Evolutionary conservation across 306 rosid species (phyloP).

Genomic region (barrel medic (Medicago truncatula)): DNA sequence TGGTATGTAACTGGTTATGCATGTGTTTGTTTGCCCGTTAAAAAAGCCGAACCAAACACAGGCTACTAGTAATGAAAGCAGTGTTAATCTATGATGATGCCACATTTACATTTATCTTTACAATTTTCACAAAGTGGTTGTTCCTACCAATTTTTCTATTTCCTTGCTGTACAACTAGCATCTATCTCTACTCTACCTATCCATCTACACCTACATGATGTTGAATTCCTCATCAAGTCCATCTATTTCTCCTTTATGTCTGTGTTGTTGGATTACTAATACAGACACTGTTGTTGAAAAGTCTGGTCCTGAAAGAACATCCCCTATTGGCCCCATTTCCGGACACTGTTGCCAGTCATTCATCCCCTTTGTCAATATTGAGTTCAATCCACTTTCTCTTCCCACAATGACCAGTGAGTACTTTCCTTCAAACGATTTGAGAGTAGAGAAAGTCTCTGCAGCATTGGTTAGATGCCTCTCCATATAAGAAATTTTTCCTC

Average conservation of each 20-base stretch:
- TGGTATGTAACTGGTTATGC: neutral
- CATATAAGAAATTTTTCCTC: conserved; percentile 59
- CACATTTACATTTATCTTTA: conserved; percentile 47
- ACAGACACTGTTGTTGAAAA: conserved; percentile 68
- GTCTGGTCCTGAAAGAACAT: conserved; percentile 89
- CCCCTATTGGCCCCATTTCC: conserved; percentile 93
- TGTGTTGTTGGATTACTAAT: conserved; percentile 80
- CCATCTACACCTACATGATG: conserved; percentile 58
- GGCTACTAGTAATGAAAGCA: neutral
- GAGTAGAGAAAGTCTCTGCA: conserved; percentile 71
- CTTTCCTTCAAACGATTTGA: conserved; percentile 77
- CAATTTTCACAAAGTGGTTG: conserved; percentile 48
- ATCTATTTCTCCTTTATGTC: conserved; percentile 75
- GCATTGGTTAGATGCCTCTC: conserved; percentile 87
- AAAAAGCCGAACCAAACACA: neutral
- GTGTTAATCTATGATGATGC: neutral
- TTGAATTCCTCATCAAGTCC: conserved; percentile 93
- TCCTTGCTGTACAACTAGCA: conserved; percentile 44
- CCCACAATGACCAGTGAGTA: conserved; percentile 85
- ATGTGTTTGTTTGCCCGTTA: neutral
- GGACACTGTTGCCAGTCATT: conserved; percentile 96
- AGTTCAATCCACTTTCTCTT: conserved; percentile 75
- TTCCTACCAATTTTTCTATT: conserved; percentile 40
- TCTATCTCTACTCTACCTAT: conserved; percentile 58
- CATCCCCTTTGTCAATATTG: conserved; percentile 81